Base-by-base conservation (phyloP, 139 green algal genomes). In the Gonium pectorale region DNA sequence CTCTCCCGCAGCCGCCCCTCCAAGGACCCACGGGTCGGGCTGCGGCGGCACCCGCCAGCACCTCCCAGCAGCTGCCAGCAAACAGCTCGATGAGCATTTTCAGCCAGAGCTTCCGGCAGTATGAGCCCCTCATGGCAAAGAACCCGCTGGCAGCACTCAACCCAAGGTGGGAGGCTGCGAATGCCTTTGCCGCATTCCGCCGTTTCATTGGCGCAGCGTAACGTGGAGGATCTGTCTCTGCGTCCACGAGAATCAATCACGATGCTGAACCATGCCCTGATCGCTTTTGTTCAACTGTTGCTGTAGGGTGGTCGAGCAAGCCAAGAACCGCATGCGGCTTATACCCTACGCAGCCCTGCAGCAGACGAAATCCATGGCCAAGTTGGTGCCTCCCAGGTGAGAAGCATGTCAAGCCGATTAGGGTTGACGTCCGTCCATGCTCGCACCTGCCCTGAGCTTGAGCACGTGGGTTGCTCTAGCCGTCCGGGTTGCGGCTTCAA, bases 11-110 rank as follows among this genome's bases (percentile, higher is more conserved):
- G 54, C 73, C 52, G 24, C 19, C 67, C 22, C 67, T 27, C 15
- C 6, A n/a, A 17, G 56, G 35, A 49, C 6, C 64, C 35, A 5
- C 35, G 22, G 67, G 8, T 15, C 67, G 26, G 43, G 22, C 67
- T 43, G 33, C 66, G 17, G 66, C 33, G 4, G 66, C 66, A 13
- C 7, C 15, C n/a, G 46, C 70, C n/a, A 46, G 0, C 27, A 31
- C 49, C 13, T 79, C 51, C 3, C 51, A 35, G 73, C 54, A 40
- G 73, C 22, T 82, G 77, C 77, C 77, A 4, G 49, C 77, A 24
- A 54, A 11, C 56, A 83, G 77, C 59, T 43, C 63, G 44, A 31
- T 73, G 41, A 83, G 77, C 77, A 64, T 64, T 62, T 83, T 83
- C 44, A 64, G 77, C 43, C 52, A 81, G 38, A 27, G 43, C 21